phyloP scores from a whole-genome alignment of 352 stramenopile genomes.

The Pythium brachiatum region DNA sequence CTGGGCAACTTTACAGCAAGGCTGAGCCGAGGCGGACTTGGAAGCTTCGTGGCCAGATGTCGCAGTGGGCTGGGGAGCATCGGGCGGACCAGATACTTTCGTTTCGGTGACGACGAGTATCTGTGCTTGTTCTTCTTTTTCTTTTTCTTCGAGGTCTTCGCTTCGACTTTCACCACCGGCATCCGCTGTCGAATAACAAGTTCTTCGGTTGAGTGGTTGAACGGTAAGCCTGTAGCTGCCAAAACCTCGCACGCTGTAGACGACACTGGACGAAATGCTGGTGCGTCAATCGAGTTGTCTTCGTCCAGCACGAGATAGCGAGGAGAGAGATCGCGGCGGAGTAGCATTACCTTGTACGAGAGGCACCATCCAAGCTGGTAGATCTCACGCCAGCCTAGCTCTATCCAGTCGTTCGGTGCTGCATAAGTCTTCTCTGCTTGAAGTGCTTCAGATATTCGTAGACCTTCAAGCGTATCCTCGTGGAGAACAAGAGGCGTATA shows the following conservation, averaged over 20 bases:
- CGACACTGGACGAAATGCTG: constrained; percentile 24
- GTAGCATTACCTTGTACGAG: constrained; percentile 44
- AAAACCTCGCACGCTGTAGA: constrained; percentile 30
- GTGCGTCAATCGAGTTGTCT: neutral
- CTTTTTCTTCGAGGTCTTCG: constrained; percentile 5
- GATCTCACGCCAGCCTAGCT: constrained; percentile 48
- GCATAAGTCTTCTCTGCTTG: constrained; percentile 50
- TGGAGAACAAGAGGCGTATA: neutral
- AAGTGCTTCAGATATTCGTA: constrained; percentile 32
- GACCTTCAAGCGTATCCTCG: neutral
- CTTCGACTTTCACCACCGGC: neutral
- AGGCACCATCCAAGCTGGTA: constrained; percentile 48
- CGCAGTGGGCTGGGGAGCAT: neutral
- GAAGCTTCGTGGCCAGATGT: neutral
- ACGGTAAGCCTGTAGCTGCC: constrained; percentile 22
- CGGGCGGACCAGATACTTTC: constrained; percentile 17
- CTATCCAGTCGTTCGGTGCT: constrained; percentile 35
- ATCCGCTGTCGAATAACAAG: constrained; percentile 24
- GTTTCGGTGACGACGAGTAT: neutral
- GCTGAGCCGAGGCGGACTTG: neutral
- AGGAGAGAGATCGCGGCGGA: constrained; percentile 51
- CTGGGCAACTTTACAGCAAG: neutral
- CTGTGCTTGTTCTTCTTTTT: constrained; percentile 4
- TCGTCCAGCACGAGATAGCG: constrained; percentile 37
- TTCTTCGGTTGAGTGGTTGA: constrained; percentile 27